These are phyloP conservation scores for Casaregolazyma suthepensis DNA, from an alignment of 1,139 yeast genomes.

Conservation along the genomic window DNA sequence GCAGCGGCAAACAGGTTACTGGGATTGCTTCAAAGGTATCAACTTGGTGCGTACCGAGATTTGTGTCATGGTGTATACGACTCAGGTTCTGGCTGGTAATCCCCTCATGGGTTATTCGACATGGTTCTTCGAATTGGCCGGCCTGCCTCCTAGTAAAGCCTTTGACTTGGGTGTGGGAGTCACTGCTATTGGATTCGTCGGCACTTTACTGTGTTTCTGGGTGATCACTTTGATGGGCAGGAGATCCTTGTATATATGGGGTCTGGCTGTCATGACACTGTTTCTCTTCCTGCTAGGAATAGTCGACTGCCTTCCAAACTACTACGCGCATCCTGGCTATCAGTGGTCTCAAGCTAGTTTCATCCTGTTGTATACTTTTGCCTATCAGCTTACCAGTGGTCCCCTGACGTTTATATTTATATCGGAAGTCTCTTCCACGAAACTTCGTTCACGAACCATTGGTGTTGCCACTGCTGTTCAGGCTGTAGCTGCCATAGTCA, in stretches of 20 bases:
- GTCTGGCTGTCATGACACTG: conserved; percentile 36
- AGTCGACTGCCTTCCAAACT: conserved; percentile 18
- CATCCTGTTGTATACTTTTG: conserved; percentile 25
- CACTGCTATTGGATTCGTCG: conserved; percentile 43
- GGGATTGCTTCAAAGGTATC: conserved; percentile 48
- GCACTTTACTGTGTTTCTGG: conserved; percentile 49
- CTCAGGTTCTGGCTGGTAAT: conserved; percentile 50
- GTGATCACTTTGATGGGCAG: conserved; percentile 45
- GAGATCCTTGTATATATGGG: conserved; percentile 42
- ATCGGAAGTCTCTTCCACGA: conserved; percentile 52
- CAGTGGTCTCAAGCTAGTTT: conserved; percentile 26
- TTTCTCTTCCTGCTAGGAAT: conserved; percentile 34
- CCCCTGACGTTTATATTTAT: conserved; percentile 54
- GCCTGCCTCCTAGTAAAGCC: conserved; percentile 19
- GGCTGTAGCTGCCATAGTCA: conserved; percentile 38
- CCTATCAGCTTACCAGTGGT: conserved; percentile 52
- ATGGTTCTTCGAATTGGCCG: conserved; percentile 26
- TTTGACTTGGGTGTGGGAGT: conserved; percentile 26
- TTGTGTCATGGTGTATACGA: conserved; percentile 42
- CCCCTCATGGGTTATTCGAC: conserved; percentile 35
- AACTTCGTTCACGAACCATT: conserved; percentile 51
- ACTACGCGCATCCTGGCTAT: conserved; percentile 7
- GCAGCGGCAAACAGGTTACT: conserved; percentile 34
- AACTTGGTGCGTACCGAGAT: conserved; percentile 53
- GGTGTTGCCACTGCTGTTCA: conserved; percentile 49